Base-by-base conservation (phyloP, 352 stramenopile species). In the Globisporangium megalacanthum region DNA sequence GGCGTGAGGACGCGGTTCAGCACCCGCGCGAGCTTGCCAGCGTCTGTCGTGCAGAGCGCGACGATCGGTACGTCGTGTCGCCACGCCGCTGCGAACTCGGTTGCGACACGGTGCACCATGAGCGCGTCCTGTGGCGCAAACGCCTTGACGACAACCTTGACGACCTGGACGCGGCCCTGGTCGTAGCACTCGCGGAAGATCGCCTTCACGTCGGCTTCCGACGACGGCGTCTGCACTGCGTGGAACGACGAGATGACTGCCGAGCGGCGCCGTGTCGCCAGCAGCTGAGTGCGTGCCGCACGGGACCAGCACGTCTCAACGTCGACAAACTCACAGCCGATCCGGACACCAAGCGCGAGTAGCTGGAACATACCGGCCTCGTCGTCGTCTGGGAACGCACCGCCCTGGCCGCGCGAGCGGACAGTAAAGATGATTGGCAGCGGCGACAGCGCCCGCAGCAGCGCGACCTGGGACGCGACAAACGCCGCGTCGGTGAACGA, bases 351-450 rank as follows among this genome's bases (percentile, higher is more conserved):
- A 33, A 97, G 73, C 9, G 87, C 69, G 15, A 98, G 77, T 49
- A 98, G 66, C 35, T 94, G 68, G 61, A 91, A 87, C 69, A 93
- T 87, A 49, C 88, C 89, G 58, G 83, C 80, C 60, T 91, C 75
- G 48, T 92, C 60, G 52, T 96, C 90, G 70, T 98, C 88, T 4
- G 91, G 91, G 75, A 97, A 99, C 17, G 80, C 92, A 52, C 97
- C 97, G 39, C 95, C 96, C 75, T 99, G 96, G 59, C 83, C 65
- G 52, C 89, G 73, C 15, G 94, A 98, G 20, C 97, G 88, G 22
- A 99, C 96, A 0, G 97, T 99, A 64, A 96, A 99, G 41, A 99
- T 97, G 62, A 99, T 92, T 3, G 96, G 96, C 54, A 98, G 79
- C 9, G 79, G 75, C 50, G 92, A 96, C 60, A 97, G 73, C 11